A percentile compares a stretch with the other conserved stretches of the same genome.
These are phyloP conservation scores for Cymbopogon flexuosus DNA, from an alignment of 202 grass and related monocot species.

Conservation along the genomic window DNA sequence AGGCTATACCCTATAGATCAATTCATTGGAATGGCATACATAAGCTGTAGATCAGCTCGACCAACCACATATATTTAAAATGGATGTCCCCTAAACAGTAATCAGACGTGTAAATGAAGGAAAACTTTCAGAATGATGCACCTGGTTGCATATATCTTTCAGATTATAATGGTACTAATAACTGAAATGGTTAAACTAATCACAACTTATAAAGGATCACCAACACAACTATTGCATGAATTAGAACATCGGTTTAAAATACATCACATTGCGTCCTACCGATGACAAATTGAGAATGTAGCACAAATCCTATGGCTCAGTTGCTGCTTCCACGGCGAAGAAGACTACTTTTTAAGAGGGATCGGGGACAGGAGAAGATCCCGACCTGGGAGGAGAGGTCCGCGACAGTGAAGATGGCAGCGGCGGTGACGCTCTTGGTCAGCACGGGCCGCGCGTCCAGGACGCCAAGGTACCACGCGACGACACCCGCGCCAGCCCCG, in stretches of 20 bases:
- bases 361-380: not conserved
- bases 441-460: constrained; percentile 69
- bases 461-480: constrained; percentile 75
- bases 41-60: not conserved
- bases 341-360: not conserved
- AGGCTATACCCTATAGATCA: not conserved
- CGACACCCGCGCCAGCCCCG: constrained; percentile 26
- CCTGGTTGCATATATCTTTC: not conserved
- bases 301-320: not conserved
- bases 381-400: constrained; percentile 82
- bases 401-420: constrained; percentile 63
- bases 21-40: not conserved
- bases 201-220: not conserved
- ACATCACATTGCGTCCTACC: not conserved
- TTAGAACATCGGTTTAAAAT: not conserved
- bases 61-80: not conserved
- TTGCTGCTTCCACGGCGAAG: not conserved
- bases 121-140: not conserved
- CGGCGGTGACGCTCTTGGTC: constrained; percentile 88
- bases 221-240: not conserved
- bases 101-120: constrained; percentile 1
- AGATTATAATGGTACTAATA: not conserved
- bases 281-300: not conserved
- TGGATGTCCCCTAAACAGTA: not conserved
- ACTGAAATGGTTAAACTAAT: not conserved